Evolutionary conservation across 2,329 filamentous ascomycete genomes (phyloP), one percentile per base, ranked within the genome.

Genomic region (Fusarium illudens): DNA sequence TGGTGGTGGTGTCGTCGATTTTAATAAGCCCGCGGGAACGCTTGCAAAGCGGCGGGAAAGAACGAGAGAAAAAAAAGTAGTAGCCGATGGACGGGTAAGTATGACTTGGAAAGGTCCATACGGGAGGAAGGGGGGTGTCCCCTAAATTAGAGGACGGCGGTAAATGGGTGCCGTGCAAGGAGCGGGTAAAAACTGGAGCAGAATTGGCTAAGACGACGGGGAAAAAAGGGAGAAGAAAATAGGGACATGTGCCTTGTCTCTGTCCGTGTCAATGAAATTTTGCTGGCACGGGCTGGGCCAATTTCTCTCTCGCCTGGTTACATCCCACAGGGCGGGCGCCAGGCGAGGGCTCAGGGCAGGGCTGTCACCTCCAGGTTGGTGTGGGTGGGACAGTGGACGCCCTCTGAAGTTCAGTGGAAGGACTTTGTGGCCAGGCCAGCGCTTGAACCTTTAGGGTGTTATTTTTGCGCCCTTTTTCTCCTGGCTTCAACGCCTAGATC

Each of bases 171-270:
- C 71, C 60, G 68, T 71, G 49, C 71, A 69, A 70, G 70, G 71
- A 71, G 71, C 71, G 71, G 71, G 68, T 74, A 71, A 74, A 72
- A 72, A 61, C 52, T 63, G 70, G 70, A 60, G 63, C 53, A 53
- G 32, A 54, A 61, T 48, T 62, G 69, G 70, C 55, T 62, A 49
- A 50, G 34, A 52, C 32, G 37, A 32, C 63, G 11, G 50, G 53
- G 34, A n/a, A 32, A 55, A 42, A 39, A 51, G 39, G 48, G 53
- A 17, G 25, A 27, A 17, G 25, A 27, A 65, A 64, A 58, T 62
- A 62, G 57, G 55, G 65, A 55, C 60, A 42, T 42, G 44, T 33
- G 32, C 58, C 51, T 49, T 48, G 20, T 53, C 48, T 39, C n/a
- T 60, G 57, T 55, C 49, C 39, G 50, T 59, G 52, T 64, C 64